Conservation (phyloP, 2,329 filamentous ascomycete genomes). For the Cercospora zeae-maydis region DNA sequence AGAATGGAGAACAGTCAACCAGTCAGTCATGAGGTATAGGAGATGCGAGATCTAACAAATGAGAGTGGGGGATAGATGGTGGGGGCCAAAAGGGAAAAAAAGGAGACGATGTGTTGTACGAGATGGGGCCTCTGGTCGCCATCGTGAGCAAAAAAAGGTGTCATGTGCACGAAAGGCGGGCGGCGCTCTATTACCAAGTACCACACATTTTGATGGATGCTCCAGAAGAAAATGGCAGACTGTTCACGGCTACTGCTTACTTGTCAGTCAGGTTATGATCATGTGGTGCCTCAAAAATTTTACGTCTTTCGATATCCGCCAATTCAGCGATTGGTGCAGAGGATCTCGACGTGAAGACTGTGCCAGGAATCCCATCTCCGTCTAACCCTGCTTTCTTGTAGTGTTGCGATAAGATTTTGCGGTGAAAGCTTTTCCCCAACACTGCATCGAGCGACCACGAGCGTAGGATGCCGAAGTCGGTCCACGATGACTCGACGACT, state of each 20-base stretch:
- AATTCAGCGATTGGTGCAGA: slow-evolving; percentile 60
- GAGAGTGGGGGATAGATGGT: too few relatives aligned
- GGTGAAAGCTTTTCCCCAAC: too few relatives aligned
- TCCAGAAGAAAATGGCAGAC: background rate
- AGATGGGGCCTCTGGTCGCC: slow-evolving; percentile 56
- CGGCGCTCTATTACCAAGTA: slow-evolving; percentile 46
- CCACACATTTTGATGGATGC: too few relatives aligned
- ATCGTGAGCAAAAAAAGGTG: slow-evolving; percentile 52
- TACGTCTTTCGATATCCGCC: slow-evolving; percentile 54
- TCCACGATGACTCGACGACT: slow-evolving; percentile 43
- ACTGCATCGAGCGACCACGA: too few relatives aligned
- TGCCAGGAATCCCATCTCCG: slow-evolving; percentile 49
- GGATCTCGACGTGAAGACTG: slow-evolving; percentile 53
- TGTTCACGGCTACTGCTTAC: slow-evolving; percentile 51
- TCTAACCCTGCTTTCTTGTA: slow-evolving; percentile 61
- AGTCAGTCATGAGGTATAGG: too few relatives aligned
- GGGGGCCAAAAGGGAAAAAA: too few relatives aligned
- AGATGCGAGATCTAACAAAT: too few relatives aligned
- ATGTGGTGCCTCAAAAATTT: slow-evolving; percentile 56
- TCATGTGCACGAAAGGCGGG: slow-evolving; percentile 44
- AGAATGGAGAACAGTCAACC: too few relatives aligned
- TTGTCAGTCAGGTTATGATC: slow-evolving; percentile 60
- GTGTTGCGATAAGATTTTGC: slow-evolving; percentile 35
- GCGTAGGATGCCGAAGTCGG: slow-evolving; percentile 13
- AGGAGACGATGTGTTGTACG: slow-evolving; percentile 58